Conservation (phyloP, 2,329 filamentous ascomycete genomes). For the Stagonosporopsis vannaccii region DNA sequence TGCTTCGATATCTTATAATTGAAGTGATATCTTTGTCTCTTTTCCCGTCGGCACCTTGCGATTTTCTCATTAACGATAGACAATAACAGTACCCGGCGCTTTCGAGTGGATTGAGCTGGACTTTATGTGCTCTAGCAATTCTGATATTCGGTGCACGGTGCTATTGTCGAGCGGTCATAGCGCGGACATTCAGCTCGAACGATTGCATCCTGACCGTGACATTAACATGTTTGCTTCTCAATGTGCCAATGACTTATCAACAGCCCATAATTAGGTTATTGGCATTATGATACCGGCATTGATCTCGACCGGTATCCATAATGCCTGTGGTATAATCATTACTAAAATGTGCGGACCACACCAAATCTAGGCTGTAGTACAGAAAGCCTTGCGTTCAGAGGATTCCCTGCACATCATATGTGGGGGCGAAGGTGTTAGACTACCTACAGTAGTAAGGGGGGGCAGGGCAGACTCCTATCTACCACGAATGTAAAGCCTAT, state of each 20-base stretch:
- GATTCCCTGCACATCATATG: too few relatives aligned
- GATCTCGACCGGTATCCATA: background rate
- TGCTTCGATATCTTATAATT: background rate
- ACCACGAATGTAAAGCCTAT: too few relatives aligned
- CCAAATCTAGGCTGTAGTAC: too few relatives aligned
- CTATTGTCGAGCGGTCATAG: background rate
- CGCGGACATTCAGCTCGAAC: background rate
- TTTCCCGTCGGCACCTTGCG: background rate
- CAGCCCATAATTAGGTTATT: background rate
- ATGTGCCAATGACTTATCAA: background rate
- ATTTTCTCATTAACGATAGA: background rate
- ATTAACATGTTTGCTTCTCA: background rate
- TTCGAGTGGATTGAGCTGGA: background rate
- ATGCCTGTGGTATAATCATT: background rate
- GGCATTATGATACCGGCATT: background rate
- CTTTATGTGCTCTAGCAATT: background rate
- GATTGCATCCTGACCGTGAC: slow-evolving; percentile 4
- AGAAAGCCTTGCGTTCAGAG: too few relatives aligned
- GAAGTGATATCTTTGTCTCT: background rate
- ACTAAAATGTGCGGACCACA: too few relatives aligned
- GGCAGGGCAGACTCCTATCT: too few relatives aligned
- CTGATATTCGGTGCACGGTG: background rate
- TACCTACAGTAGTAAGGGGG: too few relatives aligned
- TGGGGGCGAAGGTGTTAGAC: too few relatives aligned
- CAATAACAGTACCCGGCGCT: background rate